Base-by-base conservation (phyloP, 768 basidiomycete species). In the Udeniomyces megalosporus region DNA sequence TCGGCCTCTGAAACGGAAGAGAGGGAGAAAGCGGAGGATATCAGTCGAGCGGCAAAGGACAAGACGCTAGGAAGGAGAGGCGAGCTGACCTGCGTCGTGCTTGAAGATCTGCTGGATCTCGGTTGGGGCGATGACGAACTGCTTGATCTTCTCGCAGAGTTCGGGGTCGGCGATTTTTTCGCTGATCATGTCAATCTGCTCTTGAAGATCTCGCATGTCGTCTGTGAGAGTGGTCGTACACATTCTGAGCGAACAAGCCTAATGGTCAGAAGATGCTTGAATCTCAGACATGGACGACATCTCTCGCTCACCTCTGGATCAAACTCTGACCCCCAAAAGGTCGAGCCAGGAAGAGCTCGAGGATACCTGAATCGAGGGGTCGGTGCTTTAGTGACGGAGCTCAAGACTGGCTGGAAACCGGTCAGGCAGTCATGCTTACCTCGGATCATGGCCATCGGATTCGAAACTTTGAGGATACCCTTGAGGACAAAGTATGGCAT, bases 401-500 rank as follows among this genome's bases (percentile, higher is more conserved):
- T 45, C 52, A 22, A 68, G 28, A 22, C 62, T 12, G 20, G 29
- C 2, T 34, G 17, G 28, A 61, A 7, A 47, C 38, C 54, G 28
- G 15, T 12, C 20, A 26, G 34, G 20, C 2, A 15, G 44, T 48
- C 47, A 51, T 32, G 65, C 45, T 20, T 62, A 84, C 86, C 84
- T 72, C 95, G 81, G 69, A 97, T 91, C 95, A 97, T 97, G 31
- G 81, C 80, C 64, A 99, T 84, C 1, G 95, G 95, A 74, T 96
- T 99, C 61, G 87, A 91, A 67, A 99, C 88, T 71, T 81, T 85
- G 64, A 99, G 75, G 14, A 89, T 85, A 8, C 88, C 80, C 72
- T 90, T 96, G 66, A 99, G 81, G 77, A 97, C 83, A 69, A 97
- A 88, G 72, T 99, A 99, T 5, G 95, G 95, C 88, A 97, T 95